Conservation (phyloP, 768 basidiomycete species). For the Phylloporus sp. region DNA sequence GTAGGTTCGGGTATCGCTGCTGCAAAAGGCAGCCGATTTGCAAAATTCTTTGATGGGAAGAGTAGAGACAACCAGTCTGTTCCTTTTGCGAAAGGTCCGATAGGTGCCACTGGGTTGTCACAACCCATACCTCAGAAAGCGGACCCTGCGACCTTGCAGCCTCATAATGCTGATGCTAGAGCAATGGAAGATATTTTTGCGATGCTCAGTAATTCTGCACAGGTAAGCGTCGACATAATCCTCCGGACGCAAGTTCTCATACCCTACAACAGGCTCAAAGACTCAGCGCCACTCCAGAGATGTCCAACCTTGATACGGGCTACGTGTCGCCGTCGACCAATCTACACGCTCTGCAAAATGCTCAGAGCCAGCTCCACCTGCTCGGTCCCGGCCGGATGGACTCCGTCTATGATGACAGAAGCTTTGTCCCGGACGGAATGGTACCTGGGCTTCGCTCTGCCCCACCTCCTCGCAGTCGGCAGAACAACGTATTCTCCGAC, state of each 20-base stretch:
- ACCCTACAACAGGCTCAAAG: conserved; percentile 27
- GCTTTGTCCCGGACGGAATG: conserved; percentile 80
- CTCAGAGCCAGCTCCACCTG: conserved; percentile 38
- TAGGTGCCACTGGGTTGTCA: conserved; percentile 39
- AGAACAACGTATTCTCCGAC: conserved; percentile 55
- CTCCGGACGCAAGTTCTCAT: conserved; percentile 4
- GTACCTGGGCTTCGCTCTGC: conserved; percentile 76
- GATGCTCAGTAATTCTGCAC: conserved; percentile 73
- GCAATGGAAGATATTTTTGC: conserved; percentile 79
- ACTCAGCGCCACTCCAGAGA: conserved; percentile 20
- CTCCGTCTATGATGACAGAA: conserved; percentile 70
- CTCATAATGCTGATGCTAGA: conserved; percentile 46
- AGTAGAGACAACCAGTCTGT: conserved; percentile 38
- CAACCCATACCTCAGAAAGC: conserved; percentile 48
- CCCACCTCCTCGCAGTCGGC: conserved; percentile 58
- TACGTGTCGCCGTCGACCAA: conserved; percentile 25
- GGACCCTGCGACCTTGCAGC: conserved; percentile 37
- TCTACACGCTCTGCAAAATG: conserved; percentile 40
- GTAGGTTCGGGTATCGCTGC: conserved; percentile 45
- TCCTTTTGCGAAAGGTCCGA: conserved; percentile 36
- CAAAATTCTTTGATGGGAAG: conserved; percentile 85
- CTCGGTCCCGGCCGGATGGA: conserved; percentile 52
- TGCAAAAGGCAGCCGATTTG: conserved; percentile 77
- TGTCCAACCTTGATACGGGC: conserved; percentile 21
- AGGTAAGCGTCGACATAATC: conserved; percentile 43